These are phyloP conservation scores for Ascochyta viciae-villosae DNA, from an alignment of 2,329 filamentous ascomycete genomes.

Conservation along the genomic window DNA sequence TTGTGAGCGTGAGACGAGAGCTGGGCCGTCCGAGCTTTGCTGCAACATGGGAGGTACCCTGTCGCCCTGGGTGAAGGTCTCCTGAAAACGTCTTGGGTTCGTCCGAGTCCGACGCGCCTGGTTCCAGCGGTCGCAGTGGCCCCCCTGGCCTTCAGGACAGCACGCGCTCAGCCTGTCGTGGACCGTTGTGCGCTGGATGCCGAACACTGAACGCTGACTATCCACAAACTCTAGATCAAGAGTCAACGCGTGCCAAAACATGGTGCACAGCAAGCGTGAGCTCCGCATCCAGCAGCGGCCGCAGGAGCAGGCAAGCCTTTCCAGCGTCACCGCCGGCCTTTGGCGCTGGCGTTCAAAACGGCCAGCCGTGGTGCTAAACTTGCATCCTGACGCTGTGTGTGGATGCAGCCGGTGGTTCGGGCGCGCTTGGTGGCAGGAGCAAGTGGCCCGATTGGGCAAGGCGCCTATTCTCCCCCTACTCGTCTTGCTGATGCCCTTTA, in stretches of 20 bases:
- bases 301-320: conserved; percentile 22
- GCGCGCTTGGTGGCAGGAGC: conserved; percentile 22
- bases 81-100: conserved; percentile 22
- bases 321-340: conserved; percentile 26
- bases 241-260: background rate
- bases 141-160: conserved; percentile 16
- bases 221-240: background rate
- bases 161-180: conserved; percentile 7
- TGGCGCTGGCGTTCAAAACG: conserved; percentile 33
- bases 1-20: too few relatives aligned
- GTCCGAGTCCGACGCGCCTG: conserved; percentile 17
- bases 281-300: conserved; percentile 23
- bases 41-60: too few relatives aligned
- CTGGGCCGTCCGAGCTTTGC: too few relatives aligned
- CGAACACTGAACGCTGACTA: background rate
- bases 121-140: background rate
- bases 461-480: conserved; percentile 35
- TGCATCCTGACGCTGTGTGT: conserved; percentile 23
- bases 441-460: conserved; percentile 15
- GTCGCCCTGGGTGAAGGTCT: conserved; percentile 28
- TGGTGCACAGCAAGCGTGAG: conserved; percentile 11
- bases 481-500: conserved; percentile 40
- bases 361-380: conserved; percentile 26
- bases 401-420: conserved; percentile 11
- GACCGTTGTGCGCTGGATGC: background rate